phyloP scores from a whole-genome alignment of 148 eudicot genomes.

The Amaranthus cruentus region DNA sequence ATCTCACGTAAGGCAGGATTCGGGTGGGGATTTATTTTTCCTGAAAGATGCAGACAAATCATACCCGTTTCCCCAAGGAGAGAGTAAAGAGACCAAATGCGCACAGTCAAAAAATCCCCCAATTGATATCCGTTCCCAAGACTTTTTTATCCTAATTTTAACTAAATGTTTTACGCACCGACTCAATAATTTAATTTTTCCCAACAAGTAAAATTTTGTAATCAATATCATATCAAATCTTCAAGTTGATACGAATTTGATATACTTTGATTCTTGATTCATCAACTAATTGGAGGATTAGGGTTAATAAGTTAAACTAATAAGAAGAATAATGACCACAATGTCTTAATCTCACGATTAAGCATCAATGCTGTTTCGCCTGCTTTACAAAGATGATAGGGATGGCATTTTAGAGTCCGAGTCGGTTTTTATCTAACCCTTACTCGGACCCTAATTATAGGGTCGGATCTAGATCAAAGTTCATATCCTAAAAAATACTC shows the following conservation, averaged over 20 bases:
- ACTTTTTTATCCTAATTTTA: too few relatives aligned
- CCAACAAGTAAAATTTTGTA: neutral
- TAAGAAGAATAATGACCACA: neutral
- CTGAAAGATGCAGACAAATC: too few relatives aligned
- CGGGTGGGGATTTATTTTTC: too few relatives aligned
- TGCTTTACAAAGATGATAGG: neutral
- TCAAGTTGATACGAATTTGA: neutral
- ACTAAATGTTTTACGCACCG: slow-evolving; percentile 3
- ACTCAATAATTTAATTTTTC: neutral
- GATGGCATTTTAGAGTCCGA: neutral
- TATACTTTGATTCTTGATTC: slow-evolving; percentile 3
- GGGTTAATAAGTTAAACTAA: neutral
- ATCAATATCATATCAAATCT: slow-evolving; percentile 4
- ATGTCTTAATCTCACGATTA: neutral
- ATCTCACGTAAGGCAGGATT: too few relatives aligned
- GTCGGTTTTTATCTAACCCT: too few relatives aligned
- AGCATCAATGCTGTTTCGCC: slow-evolving; percentile 3
- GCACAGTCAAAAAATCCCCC: too few relatives aligned
- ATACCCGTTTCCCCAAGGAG: too few relatives aligned
- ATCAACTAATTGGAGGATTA: neutral
- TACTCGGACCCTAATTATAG: too few relatives aligned
- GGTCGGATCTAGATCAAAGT: too few relatives aligned
- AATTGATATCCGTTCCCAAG: too few relatives aligned
- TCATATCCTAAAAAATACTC: too few relatives aligned
- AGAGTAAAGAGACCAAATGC: too few relatives aligned